Conservation (phyloP, 2,329 filamentous ascomycete genomes). For the Aspergillus sp. region DNA sequence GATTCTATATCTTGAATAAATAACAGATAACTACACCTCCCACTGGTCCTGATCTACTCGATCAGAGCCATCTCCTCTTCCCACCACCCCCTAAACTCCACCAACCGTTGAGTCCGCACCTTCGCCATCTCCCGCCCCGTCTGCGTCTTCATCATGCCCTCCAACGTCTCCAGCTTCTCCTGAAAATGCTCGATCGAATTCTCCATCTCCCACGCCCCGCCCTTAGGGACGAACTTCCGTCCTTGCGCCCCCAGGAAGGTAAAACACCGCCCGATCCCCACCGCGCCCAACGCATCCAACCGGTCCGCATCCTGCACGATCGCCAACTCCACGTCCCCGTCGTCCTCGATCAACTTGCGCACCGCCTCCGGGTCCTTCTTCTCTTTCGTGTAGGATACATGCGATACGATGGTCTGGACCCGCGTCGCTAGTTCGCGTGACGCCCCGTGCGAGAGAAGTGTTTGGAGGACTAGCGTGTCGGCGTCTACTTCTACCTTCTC, state of each 20-base stretch:
- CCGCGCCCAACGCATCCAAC: slow-evolving; percentile 84
- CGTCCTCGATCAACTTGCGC: slow-evolving; percentile 55
- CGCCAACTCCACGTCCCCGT: slow-evolving; percentile 68
- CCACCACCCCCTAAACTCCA: slow-evolving; percentile 56
- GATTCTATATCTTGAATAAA: background rate
- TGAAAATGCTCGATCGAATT: slow-evolving; percentile 72
- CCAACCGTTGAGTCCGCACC: slow-evolving; percentile 50
- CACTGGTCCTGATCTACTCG: background rate
- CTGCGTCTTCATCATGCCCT: slow-evolving; percentile 59
- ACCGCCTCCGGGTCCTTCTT: slow-evolving; percentile 61
- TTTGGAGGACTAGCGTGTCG: slow-evolving; percentile 27
- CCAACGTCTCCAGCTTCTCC: slow-evolving; percentile 69
- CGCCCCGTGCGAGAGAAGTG: slow-evolving; percentile 49
- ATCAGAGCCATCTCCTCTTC: slow-evolving; percentile 44
- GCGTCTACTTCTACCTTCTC: slow-evolving; percentile 18
- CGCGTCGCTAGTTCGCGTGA: slow-evolving; percentile 58
- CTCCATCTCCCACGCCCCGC: slow-evolving; percentile 51
- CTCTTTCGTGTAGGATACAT: slow-evolving; percentile 78
- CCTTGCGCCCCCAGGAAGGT: slow-evolving; percentile 66
- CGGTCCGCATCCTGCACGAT: slow-evolving; percentile 91
- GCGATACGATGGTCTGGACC: slow-evolving; percentile 70
- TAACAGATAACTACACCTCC: no score
- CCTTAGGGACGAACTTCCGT: slow-evolving; percentile 21
- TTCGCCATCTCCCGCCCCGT: slow-evolving; percentile 52
- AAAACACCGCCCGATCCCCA: slow-evolving; percentile 78